Evolutionary conservation across 2,329 filamentous ascomycete genomes (phyloP).

Genomic region (Fusarium sp.): DNA sequence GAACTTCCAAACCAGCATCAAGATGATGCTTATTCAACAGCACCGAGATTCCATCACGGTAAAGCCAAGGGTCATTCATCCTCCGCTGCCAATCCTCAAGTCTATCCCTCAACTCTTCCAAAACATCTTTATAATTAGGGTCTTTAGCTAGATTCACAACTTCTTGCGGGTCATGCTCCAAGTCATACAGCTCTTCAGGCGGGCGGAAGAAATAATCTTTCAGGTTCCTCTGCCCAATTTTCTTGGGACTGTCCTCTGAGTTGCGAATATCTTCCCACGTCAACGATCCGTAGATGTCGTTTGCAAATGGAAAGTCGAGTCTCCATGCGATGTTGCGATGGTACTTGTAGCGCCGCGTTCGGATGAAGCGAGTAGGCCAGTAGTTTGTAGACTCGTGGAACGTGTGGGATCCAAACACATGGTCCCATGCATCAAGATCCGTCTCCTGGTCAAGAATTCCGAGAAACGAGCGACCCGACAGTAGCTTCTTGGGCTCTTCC

Average conservation of each 20-base stretch:
- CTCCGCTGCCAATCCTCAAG: neutral
- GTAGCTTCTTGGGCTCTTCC: accelerated
- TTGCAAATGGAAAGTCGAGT: constrained; percentile 62
- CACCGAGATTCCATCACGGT: neutral
- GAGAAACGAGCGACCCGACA: neutral
- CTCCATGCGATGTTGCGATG: constrained; percentile 62
- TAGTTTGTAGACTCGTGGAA: constrained; percentile 66
- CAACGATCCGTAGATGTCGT: constrained; percentile 58
- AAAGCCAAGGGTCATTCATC: neutral
- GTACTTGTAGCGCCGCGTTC: constrained; percentile 57
- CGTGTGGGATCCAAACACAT: constrained; percentile 63
- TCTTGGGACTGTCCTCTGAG: constrained; percentile 19
- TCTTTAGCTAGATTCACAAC: constrained; percentile 53
- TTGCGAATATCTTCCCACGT: constrained; percentile 60
- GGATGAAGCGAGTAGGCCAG: constrained; percentile 61
- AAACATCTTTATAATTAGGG: accelerated
- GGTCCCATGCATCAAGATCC: constrained; percentile 40
- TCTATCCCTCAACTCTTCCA: neutral
- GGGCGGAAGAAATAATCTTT: constrained; percentile 58
- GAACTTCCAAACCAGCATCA: neutral
- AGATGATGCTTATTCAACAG: neutral
- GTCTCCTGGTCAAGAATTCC: accelerated
- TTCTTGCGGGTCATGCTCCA: constrained; percentile 59
- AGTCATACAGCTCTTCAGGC: constrained; percentile 60
- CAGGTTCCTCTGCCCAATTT: constrained; percentile 54